Conservation (phyloP, 2,329 filamentous ascomycete genomes). For the Alternaria novae-zelandiae region DNA sequence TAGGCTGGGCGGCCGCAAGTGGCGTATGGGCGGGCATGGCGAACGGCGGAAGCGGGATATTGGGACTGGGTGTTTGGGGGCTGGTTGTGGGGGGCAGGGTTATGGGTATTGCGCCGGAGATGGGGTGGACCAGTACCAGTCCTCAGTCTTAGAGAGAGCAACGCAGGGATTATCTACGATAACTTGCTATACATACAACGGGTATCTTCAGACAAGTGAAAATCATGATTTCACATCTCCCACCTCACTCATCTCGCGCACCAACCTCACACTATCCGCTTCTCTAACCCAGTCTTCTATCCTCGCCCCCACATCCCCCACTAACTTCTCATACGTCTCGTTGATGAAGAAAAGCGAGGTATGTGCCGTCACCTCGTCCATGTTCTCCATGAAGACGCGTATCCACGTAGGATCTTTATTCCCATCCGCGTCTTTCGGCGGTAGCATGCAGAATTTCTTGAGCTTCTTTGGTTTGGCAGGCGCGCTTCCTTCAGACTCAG, state of each 20-base stretch:
- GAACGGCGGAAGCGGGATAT: conserved; percentile 8
- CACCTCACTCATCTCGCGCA: conserved; percentile 32
- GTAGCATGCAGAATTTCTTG: conserved; percentile 81
- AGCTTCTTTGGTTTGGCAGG: conserved; percentile 58
- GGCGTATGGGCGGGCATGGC: conserved; percentile 23
- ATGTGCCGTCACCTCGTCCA: conserved; percentile 86
- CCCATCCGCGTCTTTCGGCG: conserved; percentile 62
- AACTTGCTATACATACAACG: background rate
- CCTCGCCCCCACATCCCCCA: conserved; percentile 73
- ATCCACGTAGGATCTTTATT: conserved; percentile 75
- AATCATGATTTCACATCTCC: conserved; percentile 1
- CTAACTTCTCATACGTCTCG: conserved; percentile 75
- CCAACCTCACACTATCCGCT: conserved; percentile 52
- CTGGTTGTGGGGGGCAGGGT: conserved; percentile 8
- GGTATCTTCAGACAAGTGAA: too few relatives aligned
- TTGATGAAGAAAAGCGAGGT: conserved; percentile 80
- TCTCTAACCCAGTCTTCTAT: conserved; percentile 75
- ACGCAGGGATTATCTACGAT: too few relatives aligned
- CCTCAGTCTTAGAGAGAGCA: too few relatives aligned
- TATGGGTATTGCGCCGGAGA: conserved; percentile 1
- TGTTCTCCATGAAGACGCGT: conserved; percentile 77
- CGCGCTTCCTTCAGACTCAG: background rate
- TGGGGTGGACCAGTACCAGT: background rate
- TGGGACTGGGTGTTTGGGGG: conserved; percentile 9
- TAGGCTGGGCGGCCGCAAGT: conserved; percentile 28